Conservation (phyloP, 441 rosid species). For the Raphanus hybrid region DNA sequence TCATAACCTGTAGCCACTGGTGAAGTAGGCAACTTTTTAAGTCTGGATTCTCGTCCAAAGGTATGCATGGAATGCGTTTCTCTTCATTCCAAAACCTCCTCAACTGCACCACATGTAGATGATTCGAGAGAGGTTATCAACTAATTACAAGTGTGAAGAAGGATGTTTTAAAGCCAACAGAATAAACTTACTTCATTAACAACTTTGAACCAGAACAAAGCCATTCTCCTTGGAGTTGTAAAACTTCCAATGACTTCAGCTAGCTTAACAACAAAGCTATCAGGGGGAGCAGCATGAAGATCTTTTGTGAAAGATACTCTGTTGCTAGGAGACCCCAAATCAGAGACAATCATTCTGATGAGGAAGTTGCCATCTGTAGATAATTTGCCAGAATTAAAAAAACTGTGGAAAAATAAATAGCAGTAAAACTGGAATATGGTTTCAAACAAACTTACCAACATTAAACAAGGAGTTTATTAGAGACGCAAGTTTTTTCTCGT, state of each 20-base stretch:
- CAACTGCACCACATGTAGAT: slow-evolving; percentile 60
- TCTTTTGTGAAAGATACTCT: slow-evolving; percentile 63
- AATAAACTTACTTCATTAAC: slow-evolving; percentile 72
- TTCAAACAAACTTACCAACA: slow-evolving; percentile 51
- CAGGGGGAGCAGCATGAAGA: slow-evolving; percentile 86
- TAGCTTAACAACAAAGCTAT: slow-evolving; percentile 74
- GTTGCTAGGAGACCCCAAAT: slow-evolving; percentile 49
- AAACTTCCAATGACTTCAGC: slow-evolving; percentile 94
- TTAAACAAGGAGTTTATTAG: slow-evolving; percentile 59
- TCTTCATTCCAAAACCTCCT: slow-evolving; percentile 82
- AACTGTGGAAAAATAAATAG: slow-evolving; percentile 49
- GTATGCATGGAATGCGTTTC: slow-evolving; percentile 76
- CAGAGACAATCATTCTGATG: slow-evolving; percentile 61
- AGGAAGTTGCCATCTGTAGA: slow-evolving; percentile 85
- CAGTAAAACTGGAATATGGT: slow-evolving; percentile 10
- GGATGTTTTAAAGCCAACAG: not conserved
- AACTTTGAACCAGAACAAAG: slow-evolving; percentile 78
- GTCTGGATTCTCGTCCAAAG: slow-evolving; percentile 72
- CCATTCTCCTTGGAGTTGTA: slow-evolving; percentile 72
- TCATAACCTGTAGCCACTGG: slow-evolving; percentile 90
- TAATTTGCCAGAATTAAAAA: slow-evolving; percentile 69
- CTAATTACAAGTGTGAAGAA: slow-evolving; percentile 19
- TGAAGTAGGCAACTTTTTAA: slow-evolving; percentile 80
- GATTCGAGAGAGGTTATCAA: slow-evolving; percentile 35
- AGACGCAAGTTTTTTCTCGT: slow-evolving; percentile 52